phyloP scores from a whole-genome alignment of 106 monocot species.

The Dendrobium huoshanense region DNA sequence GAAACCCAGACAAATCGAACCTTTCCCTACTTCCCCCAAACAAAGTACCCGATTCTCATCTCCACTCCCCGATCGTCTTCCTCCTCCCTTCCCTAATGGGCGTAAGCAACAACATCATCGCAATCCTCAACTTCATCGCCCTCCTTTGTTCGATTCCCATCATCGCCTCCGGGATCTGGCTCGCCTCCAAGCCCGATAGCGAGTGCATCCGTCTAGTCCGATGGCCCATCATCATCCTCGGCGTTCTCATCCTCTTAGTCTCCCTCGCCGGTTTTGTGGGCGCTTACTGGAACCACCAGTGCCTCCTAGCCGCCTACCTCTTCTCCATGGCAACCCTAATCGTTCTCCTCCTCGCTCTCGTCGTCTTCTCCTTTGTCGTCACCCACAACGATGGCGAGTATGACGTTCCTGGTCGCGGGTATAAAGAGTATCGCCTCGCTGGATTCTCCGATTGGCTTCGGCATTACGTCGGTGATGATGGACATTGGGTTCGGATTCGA shows the following conservation, averaged over 20 bases:
- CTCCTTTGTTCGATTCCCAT: constrained; percentile 79
- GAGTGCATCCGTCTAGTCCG: constrained; percentile 60
- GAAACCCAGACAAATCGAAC: background rate
- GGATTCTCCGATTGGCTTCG: constrained; percentile 79
- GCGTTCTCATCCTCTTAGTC: constrained; percentile 79
- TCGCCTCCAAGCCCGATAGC: constrained; percentile 48
- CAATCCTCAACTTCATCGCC: constrained; percentile 61
- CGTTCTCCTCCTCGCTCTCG: constrained; percentile 51
- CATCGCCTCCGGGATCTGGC: constrained; percentile 75
- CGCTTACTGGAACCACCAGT: constrained; percentile 67
- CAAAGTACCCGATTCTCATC: background rate
- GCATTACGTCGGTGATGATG: constrained; percentile 27
- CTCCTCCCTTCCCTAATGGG: constrained; percentile 29
- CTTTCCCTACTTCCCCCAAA: background rate
- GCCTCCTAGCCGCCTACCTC: constrained; percentile 77
- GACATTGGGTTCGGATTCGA: constrained; percentile 50
- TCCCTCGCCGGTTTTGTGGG: constrained; percentile 91
- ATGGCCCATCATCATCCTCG: constrained; percentile 77
- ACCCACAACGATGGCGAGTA: constrained; percentile 49
- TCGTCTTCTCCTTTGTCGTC: constrained; percentile 79
- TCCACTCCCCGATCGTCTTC: background rate
- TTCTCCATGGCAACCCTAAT: constrained; percentile 82
- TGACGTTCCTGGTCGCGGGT: constrained; percentile 53
- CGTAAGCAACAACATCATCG: constrained; percentile 76
- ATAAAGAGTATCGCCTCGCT: constrained; percentile 53